Evolutionary conservation across 2,329 filamentous ascomycete species (phyloP).

Genomic region (Tolypocladium sp.): DNA sequence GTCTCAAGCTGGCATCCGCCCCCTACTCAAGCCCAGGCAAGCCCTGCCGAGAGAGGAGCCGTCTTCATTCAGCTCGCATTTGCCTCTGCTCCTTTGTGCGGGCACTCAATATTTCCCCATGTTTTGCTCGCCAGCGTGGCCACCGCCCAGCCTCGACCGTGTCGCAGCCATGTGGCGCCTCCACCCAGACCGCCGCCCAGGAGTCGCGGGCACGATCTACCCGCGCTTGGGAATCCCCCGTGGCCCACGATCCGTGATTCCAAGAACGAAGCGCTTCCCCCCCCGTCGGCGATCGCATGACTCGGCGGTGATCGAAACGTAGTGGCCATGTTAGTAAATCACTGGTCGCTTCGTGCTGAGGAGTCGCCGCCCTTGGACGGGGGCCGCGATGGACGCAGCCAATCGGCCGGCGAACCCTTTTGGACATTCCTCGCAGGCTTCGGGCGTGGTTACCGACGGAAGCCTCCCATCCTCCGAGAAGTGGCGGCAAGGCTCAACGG

Average conservation of each 20-base stretch:
- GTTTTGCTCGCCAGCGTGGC: not conserved
- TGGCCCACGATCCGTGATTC: not conserved
- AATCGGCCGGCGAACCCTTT: not conserved
- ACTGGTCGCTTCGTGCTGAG: not conserved
- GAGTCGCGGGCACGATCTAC: not conserved
- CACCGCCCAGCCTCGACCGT: not conserved
- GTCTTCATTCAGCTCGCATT: not conserved
- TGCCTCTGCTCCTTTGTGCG: too few relatives aligned
- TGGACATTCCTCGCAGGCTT: not conserved
- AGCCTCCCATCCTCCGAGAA: too few relatives aligned
- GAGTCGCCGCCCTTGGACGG: not conserved
- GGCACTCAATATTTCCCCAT: not conserved
- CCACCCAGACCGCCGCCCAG: not conserved
- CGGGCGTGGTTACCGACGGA: too few relatives aligned
- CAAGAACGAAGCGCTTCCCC: not conserved
- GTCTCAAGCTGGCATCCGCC: not conserved
- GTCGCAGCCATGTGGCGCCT: not conserved
- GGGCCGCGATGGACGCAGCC: not conserved
- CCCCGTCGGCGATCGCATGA: not conserved
- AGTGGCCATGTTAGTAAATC: not conserved
- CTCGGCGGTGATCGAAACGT: not conserved
- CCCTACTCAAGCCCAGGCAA: not conserved
- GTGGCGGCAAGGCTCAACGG: not conserved
- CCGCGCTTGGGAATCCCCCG: not conserved
- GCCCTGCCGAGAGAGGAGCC: not conserved